A percentile compares a stretch with the other conserved stretches of the same genome.
phyloP scores from a whole-genome alignment of 768 basidiomycete species.

The Tylopilus plumbeoviolaceoides region DNA sequence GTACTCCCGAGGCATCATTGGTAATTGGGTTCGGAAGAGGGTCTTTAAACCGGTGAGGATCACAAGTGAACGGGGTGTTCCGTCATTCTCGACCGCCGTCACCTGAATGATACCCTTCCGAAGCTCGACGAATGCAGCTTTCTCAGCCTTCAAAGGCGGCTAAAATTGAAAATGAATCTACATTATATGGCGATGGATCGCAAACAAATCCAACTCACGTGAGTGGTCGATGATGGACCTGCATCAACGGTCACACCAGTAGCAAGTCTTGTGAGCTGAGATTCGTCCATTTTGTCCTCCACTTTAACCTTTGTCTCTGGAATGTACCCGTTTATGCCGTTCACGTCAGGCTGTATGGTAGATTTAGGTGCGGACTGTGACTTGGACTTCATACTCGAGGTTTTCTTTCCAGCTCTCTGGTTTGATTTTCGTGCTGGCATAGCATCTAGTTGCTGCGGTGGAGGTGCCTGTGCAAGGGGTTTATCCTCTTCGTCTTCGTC shows the following conservation, averaged over 20 bases:
- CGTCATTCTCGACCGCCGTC: conserved; percentile 80
- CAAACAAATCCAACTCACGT: conserved; percentile 34
- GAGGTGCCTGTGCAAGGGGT: conserved; percentile 47
- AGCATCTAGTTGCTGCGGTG: conserved; percentile 25
- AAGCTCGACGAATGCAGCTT: conserved; percentile 76
- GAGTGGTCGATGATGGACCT: conserved; percentile 40
- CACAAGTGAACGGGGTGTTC: conserved; percentile 67
- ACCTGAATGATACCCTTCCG: conserved; percentile 80
- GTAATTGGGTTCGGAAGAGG: conserved; percentile 93
- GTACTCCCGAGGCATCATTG: conserved; percentile 99
- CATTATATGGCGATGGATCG: background rate
- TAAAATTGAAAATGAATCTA: conserved; percentile 24
- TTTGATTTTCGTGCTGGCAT: conserved; percentile 30
- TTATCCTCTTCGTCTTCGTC: conserved; percentile 50
- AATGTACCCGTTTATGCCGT: conserved; percentile 49
- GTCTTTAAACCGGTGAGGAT: conserved; percentile 95
- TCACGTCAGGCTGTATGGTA: conserved; percentile 36
- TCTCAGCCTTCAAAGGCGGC: conserved; percentile 61
- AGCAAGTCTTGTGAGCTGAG: conserved; percentile 70
- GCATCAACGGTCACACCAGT: conserved; percentile 80
- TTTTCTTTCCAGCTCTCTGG: conserved; percentile 52
- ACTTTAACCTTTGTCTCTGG: conserved; percentile 56
- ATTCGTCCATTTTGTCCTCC: conserved; percentile 78
- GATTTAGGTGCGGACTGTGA: conserved; percentile 51
- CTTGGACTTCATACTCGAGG: conserved; percentile 55